Conservation (phyloP, 2,329 filamentous ascomycete genomes). For the Alternaria metachromatica region DNA sequence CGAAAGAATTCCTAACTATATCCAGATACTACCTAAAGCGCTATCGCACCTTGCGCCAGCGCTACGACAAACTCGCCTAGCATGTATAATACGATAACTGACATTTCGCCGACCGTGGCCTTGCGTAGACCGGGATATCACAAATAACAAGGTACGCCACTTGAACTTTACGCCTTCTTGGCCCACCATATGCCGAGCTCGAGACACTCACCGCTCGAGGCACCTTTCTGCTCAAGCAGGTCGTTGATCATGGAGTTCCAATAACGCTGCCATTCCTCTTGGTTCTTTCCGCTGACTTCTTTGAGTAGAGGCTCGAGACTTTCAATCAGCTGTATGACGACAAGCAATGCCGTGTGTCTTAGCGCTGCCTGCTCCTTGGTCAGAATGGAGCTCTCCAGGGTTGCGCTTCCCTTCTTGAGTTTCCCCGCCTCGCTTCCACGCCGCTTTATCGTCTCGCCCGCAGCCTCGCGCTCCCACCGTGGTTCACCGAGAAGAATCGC, state of each 20-base stretch:
- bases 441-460: slow-evolving; percentile 54
- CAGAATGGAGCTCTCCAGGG: slow-evolving; percentile 58
- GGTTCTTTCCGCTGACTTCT: slow-evolving; percentile 82
- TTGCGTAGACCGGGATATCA: slow-evolving; percentile 31
- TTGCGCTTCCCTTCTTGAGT: slow-evolving; percentile 42
- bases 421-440: slow-evolving; percentile 60
- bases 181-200: slow-evolving; percentile 72
- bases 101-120: slow-evolving; percentile 15
- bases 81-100: not conserved
- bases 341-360: slow-evolving; percentile 79
- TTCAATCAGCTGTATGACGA: slow-evolving; percentile 82
- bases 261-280: slow-evolving; percentile 93
- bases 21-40: slow-evolving; percentile 87
- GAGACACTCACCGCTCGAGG: slow-evolving; percentile 83
- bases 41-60: slow-evolving; percentile 82
- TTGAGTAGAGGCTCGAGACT: slow-evolving; percentile 82
- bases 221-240: slow-evolving; percentile 78
- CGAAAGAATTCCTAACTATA: slow-evolving; percentile 4
- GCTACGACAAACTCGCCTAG: slow-evolving; percentile 65
- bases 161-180: slow-evolving; percentile 56
- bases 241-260: slow-evolving; percentile 85
- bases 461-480: slow-evolving; percentile 81
- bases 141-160: slow-evolving; percentile 30
- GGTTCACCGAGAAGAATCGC: slow-evolving; percentile 87
- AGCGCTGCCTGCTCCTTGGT: slow-evolving; percentile 75